Evolutionary conservation across 257 asterid genomes (phyloP).

Genomic region (Gentiana dahurica): DNA sequence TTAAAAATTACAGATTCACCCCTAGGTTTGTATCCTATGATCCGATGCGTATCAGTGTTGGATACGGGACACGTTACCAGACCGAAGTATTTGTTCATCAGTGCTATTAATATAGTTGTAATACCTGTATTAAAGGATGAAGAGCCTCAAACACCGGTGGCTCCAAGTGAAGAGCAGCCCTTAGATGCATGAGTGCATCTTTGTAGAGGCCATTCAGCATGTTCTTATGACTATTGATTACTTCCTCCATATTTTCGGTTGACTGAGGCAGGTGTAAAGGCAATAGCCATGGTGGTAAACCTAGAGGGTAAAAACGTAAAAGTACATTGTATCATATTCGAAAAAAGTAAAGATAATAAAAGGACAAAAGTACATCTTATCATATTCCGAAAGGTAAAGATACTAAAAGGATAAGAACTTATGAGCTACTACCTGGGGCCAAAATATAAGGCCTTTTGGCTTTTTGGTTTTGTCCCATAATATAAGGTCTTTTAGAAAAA

Average conservation of each 20-base stretch:
- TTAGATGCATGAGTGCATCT: conserved; percentile 49
- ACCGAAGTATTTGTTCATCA: too few species aligned
- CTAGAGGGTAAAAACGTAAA: conserved; percentile 21
- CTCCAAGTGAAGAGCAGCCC: conserved; percentile 44
- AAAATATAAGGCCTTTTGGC: too few species aligned
- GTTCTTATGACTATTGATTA: conserved; percentile 29
- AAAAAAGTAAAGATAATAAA: neutral
- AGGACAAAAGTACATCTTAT: neutral
- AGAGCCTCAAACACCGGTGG: conserved; percentile 67
- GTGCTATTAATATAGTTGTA: too few species aligned
- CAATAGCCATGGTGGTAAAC: conserved; percentile 72
- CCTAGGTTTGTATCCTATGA: too few species aligned
- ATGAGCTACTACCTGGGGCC: neutral
- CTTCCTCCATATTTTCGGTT: conserved; percentile 47
- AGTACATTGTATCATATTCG: neutral
- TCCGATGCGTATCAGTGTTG: too few species aligned
- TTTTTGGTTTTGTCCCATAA: too few species aligned
- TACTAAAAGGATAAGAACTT: neutral
- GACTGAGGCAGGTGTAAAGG: conserved; percentile 57
- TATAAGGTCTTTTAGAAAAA: too few species aligned
- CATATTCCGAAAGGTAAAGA: neutral
- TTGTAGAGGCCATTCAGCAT: conserved; percentile 41
- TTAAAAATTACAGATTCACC: too few species aligned
- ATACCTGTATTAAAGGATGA: conserved; percentile 87
- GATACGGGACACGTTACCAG: too few species aligned